A percentile compares a stretch with the other conserved stretches of the same genome.
These are phyloP conservation scores for Lipomyces anomalus DNA, from an alignment of 805 yeast species.

Conservation along the genomic window DNA sequence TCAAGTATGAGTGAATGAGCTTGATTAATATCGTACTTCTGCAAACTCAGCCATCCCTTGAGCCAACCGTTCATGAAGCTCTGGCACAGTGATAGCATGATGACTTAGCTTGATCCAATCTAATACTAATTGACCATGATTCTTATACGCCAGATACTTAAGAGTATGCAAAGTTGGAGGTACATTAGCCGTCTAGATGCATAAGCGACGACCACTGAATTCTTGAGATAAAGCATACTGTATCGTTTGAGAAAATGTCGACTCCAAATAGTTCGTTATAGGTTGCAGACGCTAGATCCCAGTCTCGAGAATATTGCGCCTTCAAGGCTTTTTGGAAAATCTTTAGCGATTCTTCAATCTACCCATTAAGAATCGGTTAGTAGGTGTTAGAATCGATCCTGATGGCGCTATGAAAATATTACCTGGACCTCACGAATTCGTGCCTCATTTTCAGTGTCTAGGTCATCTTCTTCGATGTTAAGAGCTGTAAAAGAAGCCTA, in stretches of 20 bases:
- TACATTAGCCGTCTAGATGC: constrained; percentile 23
- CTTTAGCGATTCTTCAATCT: constrained; percentile 73
- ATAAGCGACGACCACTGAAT: constrained; percentile 14
- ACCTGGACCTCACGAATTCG: constrained; percentile 86
- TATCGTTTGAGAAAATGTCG: constrained; percentile 52
- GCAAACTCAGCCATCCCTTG: constrained; percentile 55
- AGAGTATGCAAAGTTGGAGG: constrained; percentile 70
- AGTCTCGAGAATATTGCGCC: constrained; percentile 48
- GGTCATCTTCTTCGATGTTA: constrained; percentile 68
- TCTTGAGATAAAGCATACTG: constrained; percentile 7
- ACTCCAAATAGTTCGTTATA: constrained; percentile 63
- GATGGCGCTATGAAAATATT: too few species aligned
- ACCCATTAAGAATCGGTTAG: neutral
- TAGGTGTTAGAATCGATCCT: too few species aligned
- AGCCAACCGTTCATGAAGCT: constrained; percentile 40
- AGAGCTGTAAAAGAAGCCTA: constrained; percentile 59
- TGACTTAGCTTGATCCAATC: constrained; percentile 33
- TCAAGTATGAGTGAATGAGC: constrained; percentile 11
- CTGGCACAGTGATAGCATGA: constrained; percentile 30
- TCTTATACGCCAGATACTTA: constrained; percentile 72
- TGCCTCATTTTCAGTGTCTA: constrained; percentile 67
- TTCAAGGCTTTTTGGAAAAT: constrained; percentile 65
- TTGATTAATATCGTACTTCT: constrained; percentile 42
- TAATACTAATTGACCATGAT: constrained; percentile 69
- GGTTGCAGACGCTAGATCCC: constrained; percentile 44